Evolutionary conservation across 2,329 filamentous ascomycete genomes (phyloP).

Genomic region (Aspergillus fructus): DNA sequence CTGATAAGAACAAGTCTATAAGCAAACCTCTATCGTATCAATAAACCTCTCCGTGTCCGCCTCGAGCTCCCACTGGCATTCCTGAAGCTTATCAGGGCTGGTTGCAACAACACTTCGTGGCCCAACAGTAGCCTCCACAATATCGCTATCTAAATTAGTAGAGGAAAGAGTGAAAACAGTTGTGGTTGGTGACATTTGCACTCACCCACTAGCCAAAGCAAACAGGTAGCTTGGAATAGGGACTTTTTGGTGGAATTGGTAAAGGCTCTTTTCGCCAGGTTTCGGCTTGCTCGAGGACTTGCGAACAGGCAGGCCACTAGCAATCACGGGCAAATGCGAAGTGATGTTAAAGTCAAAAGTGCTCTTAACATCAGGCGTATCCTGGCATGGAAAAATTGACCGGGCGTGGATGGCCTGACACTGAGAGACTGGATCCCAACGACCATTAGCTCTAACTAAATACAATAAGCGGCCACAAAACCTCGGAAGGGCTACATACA

Average conservation of each 20-base stretch:
- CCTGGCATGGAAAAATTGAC: slow-evolving; percentile 93
- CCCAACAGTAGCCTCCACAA: slow-evolving; percentile 81
- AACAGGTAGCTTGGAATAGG: slow-evolving; percentile 95
- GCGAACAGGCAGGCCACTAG: slow-evolving; percentile 70
- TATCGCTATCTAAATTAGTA: slow-evolving; percentile 60
- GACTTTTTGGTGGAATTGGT: slow-evolving; percentile 84
- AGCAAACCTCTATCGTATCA: slow-evolving; percentile 70
- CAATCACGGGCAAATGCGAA: slow-evolving; percentile 85
- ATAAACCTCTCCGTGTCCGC: slow-evolving; percentile 90
- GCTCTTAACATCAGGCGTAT: slow-evolving; percentile 97
- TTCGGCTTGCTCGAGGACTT: slow-evolving; percentile 54
- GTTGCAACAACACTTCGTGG: slow-evolving; percentile 81
- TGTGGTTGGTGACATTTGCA: not conserved
- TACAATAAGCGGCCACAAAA: not conserved
- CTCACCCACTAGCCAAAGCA: slow-evolving; percentile 69
- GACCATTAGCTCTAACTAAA: not conserved
- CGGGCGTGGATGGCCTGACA: slow-evolving; percentile 95
- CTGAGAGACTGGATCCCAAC: slow-evolving; percentile 65
- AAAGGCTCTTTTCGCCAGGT: slow-evolving; percentile 57
- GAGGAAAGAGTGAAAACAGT: not conserved
- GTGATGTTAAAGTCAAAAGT: slow-evolving; percentile 86
- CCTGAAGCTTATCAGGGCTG: slow-evolving; percentile 80
- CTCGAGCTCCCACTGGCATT: slow-evolving; percentile 88
- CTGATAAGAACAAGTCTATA: not conserved
- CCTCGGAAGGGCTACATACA: slow-evolving; percentile 47